A percentile compares a stretch with the other conserved stretches of the same genome.
These are phyloP conservation scores for Hygrocybe coccinea DNA, from an alignment of 768 basidiomycete genomes.

Conservation along the genomic window DNA sequence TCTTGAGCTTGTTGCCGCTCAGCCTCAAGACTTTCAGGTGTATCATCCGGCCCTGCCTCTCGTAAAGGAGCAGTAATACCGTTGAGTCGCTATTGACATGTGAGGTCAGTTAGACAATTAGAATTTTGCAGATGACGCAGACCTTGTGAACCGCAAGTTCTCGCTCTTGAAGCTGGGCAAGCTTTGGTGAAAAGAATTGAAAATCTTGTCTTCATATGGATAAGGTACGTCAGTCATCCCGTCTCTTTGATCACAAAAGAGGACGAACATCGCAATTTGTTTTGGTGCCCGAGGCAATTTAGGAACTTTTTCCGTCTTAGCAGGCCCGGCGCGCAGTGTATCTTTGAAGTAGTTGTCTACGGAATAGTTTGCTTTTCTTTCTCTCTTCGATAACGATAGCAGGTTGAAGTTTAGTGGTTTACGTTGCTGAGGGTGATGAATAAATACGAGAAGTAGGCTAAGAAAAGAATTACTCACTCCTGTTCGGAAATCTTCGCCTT, in stretches of 20 bases:
- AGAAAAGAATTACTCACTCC: slow-evolving; percentile 44
- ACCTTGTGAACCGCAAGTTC: slow-evolving; percentile 82
- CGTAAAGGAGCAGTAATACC: slow-evolving; percentile 60
- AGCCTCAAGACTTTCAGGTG: slow-evolving; percentile 78
- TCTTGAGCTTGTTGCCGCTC: slow-evolving; percentile 77
- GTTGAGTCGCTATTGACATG: slow-evolving; percentile 48
- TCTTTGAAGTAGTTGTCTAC: slow-evolving; percentile 96
- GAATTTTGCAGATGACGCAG: slow-evolving; percentile 6
- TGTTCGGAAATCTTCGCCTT: slow-evolving; percentile 85
- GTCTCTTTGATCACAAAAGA: too few species aligned
- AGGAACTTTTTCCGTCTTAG: slow-evolving; percentile 74
- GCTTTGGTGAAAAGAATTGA: slow-evolving; percentile 87
- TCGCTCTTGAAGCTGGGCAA: slow-evolving; percentile 79
- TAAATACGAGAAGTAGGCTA: not conserved
- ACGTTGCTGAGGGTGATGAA: slow-evolving; percentile 36
- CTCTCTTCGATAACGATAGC: slow-evolving; percentile 85
- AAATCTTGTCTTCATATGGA: slow-evolving; percentile 70
- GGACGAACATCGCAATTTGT: slow-evolving; percentile 71
- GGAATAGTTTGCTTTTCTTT: slow-evolving; percentile 90
- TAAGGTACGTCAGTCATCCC: slow-evolving; percentile 8
- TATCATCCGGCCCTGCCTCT: slow-evolving; percentile 70
- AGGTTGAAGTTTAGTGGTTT: slow-evolving; percentile 72
- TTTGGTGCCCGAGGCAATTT: slow-evolving; percentile 85
- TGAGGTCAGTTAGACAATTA: not conserved
- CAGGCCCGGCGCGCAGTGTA: slow-evolving; percentile 72